These are phyloP conservation scores for Fusarium pseudograminearum DNA, from an alignment of 2,329 filamentous ascomycete species.

Conservation along the genomic window DNA sequence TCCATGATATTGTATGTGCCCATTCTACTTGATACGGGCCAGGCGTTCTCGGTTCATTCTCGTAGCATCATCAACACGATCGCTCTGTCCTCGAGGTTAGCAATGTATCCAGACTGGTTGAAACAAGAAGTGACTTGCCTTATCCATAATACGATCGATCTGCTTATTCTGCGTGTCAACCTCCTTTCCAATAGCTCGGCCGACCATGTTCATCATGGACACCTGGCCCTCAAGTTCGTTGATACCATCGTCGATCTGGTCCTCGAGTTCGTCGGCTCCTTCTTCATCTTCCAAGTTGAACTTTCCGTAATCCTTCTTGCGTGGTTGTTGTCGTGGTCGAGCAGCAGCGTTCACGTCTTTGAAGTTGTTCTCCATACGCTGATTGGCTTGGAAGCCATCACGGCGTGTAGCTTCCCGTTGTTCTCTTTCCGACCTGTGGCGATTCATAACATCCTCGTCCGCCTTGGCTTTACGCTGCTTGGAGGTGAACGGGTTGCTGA, in stretches of 20 bases:
- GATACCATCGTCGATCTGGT: conserved; percentile 67
- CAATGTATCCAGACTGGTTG: not conserved
- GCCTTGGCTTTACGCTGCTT: conserved; percentile 71
- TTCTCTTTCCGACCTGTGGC: conserved; percentile 73
- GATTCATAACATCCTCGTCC: conserved; percentile 77
- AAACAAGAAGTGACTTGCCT: conserved; percentile 64
- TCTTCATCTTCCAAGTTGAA: conserved; percentile 83
- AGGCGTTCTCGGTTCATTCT: conserved; percentile 80
- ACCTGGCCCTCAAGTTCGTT: conserved; percentile 79
- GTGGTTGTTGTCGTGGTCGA: conserved; percentile 48
- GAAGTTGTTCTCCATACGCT: conserved; percentile 66
- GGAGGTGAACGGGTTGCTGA: conserved; percentile 81
- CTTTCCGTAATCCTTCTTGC: conserved; percentile 65
- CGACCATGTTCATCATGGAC: conserved; percentile 77
- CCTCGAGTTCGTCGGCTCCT: conserved; percentile 59
- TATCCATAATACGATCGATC: conserved; percentile 80
- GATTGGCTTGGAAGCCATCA: conserved; percentile 63
- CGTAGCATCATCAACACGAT: conserved; percentile 84
- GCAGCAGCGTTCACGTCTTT: conserved; percentile 54
- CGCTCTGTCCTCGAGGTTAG: conserved; percentile 69
- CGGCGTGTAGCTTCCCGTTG: conserved; percentile 71
- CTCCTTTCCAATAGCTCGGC: conserved; percentile 79
- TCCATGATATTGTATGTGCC: conserved; percentile 2
- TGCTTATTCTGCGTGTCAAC: conserved; percentile 80
- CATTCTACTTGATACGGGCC: conserved; percentile 66